Percentiles rank a stretch among this genome's conserved stretches.
phyloP scores from a whole-genome alignment of 2,329 filamentous ascomycete genomes.

The Fusarium piperis region DNA sequence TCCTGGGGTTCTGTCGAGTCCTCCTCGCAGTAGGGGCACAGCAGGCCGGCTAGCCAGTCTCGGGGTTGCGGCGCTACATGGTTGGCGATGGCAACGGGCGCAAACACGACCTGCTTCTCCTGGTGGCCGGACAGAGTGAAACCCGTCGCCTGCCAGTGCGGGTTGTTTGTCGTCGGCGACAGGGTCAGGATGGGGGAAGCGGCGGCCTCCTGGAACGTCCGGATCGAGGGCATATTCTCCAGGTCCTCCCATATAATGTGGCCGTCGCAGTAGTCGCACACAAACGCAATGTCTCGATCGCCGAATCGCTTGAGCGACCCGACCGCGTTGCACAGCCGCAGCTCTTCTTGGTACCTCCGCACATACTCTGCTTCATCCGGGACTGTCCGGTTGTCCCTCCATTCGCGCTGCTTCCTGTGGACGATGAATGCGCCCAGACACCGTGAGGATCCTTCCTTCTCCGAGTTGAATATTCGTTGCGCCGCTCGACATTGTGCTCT shows the following conservation, averaged over 20 bases:
- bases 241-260: slow-evolving; percentile 68
- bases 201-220: slow-evolving; percentile 46
- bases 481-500: slow-evolving; percentile 67
- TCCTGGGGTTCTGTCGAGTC: slow-evolving; percentile 55
- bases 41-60: slow-evolving; percentile 61
- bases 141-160: slow-evolving; percentile 64
- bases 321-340: slow-evolving; percentile 60
- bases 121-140: slow-evolving; percentile 51
- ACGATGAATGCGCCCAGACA: slow-evolving; percentile 68
- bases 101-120: slow-evolving; percentile 64
- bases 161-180: slow-evolving; percentile 43
- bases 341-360: slow-evolving; percentile 57
- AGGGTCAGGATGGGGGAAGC: slow-evolving; percentile 33
- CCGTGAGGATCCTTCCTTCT: slow-evolving; percentile 57
- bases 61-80: slow-evolving; percentile 61
- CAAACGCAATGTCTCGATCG: slow-evolving; percentile 64
- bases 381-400: slow-evolving; percentile 38
- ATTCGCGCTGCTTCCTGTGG: slow-evolving; percentile 58
- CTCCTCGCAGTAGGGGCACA: slow-evolving; percentile 68
- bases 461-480: slow-evolving; percentile 63
- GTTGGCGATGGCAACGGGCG: slow-evolving; percentile 67
- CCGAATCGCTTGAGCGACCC: slow-evolving; percentile 67
- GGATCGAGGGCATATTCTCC: slow-evolving; percentile 59
- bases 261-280: slow-evolving; percentile 71
- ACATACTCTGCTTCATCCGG: slow-evolving; percentile 47